Evolutionary conservation across 176 grass and related monocot species (phyloP).

Genomic region (Aegilops tauschii): DNA sequence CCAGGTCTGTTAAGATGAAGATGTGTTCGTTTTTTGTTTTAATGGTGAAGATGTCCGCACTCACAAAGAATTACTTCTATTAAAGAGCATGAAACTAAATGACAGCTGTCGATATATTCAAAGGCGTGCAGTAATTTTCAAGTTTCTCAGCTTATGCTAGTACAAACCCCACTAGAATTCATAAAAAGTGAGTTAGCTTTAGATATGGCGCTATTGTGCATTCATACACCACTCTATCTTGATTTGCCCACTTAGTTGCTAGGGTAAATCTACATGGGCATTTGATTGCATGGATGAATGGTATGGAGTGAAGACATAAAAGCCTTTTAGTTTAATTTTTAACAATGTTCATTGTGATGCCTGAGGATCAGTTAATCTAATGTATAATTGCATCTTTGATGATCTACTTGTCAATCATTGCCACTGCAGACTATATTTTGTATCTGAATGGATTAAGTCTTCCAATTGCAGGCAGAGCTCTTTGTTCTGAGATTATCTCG

Average conservation of each 20-base stretch:
- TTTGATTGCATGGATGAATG: conserved; percentile 3
- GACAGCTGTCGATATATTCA: background rate
- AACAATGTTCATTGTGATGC: background rate
- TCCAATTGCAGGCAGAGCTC: conserved; percentile 77
- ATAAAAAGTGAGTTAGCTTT: background rate
- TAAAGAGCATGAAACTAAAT: background rate
- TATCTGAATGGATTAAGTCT: conserved; percentile 15
- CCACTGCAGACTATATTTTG: background rate
- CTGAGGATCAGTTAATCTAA: conserved; percentile 10
- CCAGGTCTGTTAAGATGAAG: conserved; percentile 53
- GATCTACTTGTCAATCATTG: background rate
- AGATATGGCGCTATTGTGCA: conserved; percentile 10
- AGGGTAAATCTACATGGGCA: background rate
- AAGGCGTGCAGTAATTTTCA: background rate
- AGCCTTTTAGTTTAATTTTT: background rate
- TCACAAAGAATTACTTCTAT: conserved; percentile 8
- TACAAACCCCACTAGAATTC: background rate
- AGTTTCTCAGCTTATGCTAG: background rate
- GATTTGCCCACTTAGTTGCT: background rate
- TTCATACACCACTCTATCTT: background rate
- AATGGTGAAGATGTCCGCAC: background rate
- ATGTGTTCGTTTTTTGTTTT: conserved; percentile 18
- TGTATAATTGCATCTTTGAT: conserved; percentile 13
- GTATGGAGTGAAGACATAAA: background rate
- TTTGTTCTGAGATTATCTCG: conserved; percentile 92